Evolutionary conservation across 2,329 filamentous ascomycete genomes (phyloP).

Genomic region (Xylaria sp.): DNA sequence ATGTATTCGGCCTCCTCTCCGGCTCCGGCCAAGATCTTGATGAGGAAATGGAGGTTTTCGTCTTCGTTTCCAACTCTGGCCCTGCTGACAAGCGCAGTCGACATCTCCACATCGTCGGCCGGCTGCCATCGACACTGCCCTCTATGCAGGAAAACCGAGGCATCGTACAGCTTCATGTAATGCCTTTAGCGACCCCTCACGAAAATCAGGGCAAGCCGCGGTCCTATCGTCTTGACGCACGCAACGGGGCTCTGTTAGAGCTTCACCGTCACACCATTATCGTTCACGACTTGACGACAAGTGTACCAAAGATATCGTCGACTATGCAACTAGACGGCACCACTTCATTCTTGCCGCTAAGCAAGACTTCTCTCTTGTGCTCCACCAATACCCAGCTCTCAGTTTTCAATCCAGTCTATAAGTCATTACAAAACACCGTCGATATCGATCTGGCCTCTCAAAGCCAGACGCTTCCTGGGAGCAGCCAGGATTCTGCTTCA

Average conservation of each 20-base stretch:
- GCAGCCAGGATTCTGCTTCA: slow-evolving; percentile 36
- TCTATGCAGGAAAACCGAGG: slow-evolving; percentile 37
- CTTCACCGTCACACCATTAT: slow-evolving; percentile 64
- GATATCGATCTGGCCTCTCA: slow-evolving; percentile 58
- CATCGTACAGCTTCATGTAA: slow-evolving; percentile 46
- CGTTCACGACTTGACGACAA: slow-evolving; percentile 72
- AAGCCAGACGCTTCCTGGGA: slow-evolving; percentile 50
- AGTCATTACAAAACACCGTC: slow-evolving; percentile 65
- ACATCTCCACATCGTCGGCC: slow-evolving; percentile 47
- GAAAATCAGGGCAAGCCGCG: slow-evolving; percentile 31
- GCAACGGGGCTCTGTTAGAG: slow-evolving; percentile 72
- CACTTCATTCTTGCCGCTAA: slow-evolving; percentile 73
- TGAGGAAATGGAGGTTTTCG: slow-evolving; percentile 64
- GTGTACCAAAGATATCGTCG: slow-evolving; percentile 70
- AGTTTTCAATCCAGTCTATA: slow-evolving; percentile 77
- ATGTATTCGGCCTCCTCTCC: slow-evolving; percentile 63
- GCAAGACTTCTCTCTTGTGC: slow-evolving; percentile 72
- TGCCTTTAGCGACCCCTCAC: slow-evolving; percentile 39
- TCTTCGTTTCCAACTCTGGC: slow-evolving; percentile 59
- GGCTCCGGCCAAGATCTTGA: slow-evolving; percentile 57
- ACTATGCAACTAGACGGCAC: slow-evolving; percentile 62
- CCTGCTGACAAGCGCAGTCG: slow-evolving; percentile 44
- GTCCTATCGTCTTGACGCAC: slow-evolving; percentile 68
- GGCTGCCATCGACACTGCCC: slow-evolving; percentile 38
- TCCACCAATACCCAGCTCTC: slow-evolving; percentile 66